These are phyloP conservation scores for Primulina eburnea DNA, from an alignment of 257 asterid genomes.

Conservation along the genomic window DNA sequence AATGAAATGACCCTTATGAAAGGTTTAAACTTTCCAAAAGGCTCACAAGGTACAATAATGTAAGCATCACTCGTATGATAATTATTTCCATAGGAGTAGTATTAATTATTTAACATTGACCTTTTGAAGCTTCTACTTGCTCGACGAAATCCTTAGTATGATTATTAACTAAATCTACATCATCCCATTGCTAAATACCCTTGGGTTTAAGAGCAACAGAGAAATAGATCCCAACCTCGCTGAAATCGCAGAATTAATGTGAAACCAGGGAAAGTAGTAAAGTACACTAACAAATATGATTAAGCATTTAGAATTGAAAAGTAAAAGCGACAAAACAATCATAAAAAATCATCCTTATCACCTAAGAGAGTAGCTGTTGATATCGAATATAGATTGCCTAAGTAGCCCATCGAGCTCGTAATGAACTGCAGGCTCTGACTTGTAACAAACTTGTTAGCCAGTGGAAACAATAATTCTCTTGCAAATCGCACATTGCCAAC, in stretches of 20 bases:
- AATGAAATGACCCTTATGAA: not conserved
- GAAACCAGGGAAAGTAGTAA: too few species aligned
- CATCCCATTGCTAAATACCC: not conserved
- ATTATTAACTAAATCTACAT: not conserved
- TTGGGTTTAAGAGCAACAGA: too few species aligned
- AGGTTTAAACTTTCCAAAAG: not conserved
- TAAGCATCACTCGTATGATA: not conserved
- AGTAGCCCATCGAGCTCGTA: too few species aligned
- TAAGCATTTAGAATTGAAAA: too few species aligned
- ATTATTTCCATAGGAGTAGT: not conserved
- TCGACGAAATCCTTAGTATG: not conserved
- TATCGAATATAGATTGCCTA: too few species aligned
- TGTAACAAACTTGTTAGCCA: not conserved
- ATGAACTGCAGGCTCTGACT: not conserved
- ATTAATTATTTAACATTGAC: not conserved
- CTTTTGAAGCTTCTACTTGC: not conserved
- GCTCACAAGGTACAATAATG: not conserved
- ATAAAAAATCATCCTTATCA: too few species aligned
- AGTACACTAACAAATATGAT: too few species aligned
- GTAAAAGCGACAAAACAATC: too few species aligned
- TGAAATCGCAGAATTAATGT: too few species aligned
- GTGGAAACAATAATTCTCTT: not conserved
- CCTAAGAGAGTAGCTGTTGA: too few species aligned
- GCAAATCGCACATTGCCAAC: not conserved
- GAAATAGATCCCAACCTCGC: too few species aligned